These are phyloP conservation scores for Claviceps purpurea DNA, from an alignment of 2,329 filamentous ascomycete genomes.

Conservation along the genomic window DNA sequence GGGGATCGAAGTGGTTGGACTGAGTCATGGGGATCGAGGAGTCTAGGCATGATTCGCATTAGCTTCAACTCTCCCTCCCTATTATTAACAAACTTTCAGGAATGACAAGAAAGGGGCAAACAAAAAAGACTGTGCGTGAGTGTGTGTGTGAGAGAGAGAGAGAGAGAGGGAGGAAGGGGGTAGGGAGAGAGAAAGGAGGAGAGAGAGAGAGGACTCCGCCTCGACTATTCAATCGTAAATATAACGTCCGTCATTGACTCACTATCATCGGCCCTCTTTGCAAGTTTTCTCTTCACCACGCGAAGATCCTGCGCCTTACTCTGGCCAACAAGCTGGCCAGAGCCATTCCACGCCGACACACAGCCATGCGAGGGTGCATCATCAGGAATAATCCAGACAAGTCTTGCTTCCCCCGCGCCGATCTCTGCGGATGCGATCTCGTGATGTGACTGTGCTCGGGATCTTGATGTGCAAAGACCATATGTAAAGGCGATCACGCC, in stretches of 20 bases:
- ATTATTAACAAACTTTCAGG: too few species aligned
- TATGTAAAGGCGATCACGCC: background rate
- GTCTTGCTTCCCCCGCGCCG: background rate
- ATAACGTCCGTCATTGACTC: background rate
- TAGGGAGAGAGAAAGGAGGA: too few species aligned
- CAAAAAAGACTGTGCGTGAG: too few species aligned
- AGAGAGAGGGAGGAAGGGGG: rapidly evolving
- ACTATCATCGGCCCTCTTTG: conserved; percentile 5
- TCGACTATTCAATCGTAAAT: too few species aligned
- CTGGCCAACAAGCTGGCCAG: conserved; percentile 19
- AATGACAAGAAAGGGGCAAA: too few species aligned
- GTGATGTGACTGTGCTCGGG: background rate
- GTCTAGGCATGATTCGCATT: background rate
- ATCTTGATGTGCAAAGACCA: background rate
- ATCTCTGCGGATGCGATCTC: conserved; percentile 16
- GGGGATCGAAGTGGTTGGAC: conserved; percentile 30
- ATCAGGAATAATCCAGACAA: conserved; percentile 4
- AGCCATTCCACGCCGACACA: conserved; percentile 24
- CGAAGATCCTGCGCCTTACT: conserved; percentile 19
- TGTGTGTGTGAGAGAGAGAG: too few species aligned
- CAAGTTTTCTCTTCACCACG: background rate
- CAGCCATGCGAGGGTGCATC: conserved; percentile 20
- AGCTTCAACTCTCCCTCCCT: conserved; percentile 11
- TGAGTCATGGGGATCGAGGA: conserved; percentile 36
- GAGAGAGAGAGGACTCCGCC: too few species aligned